Percentiles rank a stretch among this genome's conserved stretches.
phyloP scores from a whole-genome alignment of 768 basidiomycete species.

The Myochromella boudieri region DNA sequence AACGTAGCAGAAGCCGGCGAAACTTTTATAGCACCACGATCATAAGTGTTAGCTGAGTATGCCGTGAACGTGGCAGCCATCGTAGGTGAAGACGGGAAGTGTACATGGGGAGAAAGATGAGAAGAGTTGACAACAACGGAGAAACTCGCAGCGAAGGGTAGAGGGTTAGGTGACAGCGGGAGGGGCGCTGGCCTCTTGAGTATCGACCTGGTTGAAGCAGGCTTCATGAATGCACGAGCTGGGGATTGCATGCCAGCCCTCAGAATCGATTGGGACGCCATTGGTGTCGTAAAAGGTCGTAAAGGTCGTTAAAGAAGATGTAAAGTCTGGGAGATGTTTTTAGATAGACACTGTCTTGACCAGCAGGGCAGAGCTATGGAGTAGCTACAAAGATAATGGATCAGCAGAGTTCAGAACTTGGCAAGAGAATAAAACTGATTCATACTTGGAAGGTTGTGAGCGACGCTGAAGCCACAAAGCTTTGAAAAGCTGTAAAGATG shows the following conservation, averaged over 20 bases:
- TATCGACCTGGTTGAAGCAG: conserved; percentile 32
- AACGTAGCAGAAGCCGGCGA: conserved; percentile 55
- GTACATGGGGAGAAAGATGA: conserved; percentile 51
- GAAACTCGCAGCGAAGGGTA: conserved; percentile 29
- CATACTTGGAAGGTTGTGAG: conserved; percentile 15
- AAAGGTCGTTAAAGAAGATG: conserved; percentile 15
- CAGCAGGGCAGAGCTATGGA: conserved; percentile 41
- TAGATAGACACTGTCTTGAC: conserved; percentile 43
- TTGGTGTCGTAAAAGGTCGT: conserved; percentile 26
- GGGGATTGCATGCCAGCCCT: conserved; percentile 34
- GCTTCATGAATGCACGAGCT: conserved; percentile 25
- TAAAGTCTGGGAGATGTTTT: conserved; percentile 16
- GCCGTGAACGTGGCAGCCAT: conserved; percentile 56
- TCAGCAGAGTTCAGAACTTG: background rate
- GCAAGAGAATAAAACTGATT: too few relatives aligned
- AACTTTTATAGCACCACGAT: conserved; percentile 62
- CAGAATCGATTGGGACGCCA: conserved; percentile 38
- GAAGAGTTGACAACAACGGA: conserved; percentile 31
- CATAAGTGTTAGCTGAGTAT: conserved; percentile 60
- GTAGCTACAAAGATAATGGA: background rate
- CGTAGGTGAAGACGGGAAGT: conserved; percentile 63
- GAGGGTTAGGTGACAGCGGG: conserved; percentile 34
- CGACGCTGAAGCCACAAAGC: conserved; percentile 16
- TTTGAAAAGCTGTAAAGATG: conserved; percentile 9
- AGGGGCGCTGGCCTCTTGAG: conserved; percentile 40